phyloP scores from a whole-genome alignment of 495 filamentous ascomycete species.

The Cladorrhinum samala region DNA sequence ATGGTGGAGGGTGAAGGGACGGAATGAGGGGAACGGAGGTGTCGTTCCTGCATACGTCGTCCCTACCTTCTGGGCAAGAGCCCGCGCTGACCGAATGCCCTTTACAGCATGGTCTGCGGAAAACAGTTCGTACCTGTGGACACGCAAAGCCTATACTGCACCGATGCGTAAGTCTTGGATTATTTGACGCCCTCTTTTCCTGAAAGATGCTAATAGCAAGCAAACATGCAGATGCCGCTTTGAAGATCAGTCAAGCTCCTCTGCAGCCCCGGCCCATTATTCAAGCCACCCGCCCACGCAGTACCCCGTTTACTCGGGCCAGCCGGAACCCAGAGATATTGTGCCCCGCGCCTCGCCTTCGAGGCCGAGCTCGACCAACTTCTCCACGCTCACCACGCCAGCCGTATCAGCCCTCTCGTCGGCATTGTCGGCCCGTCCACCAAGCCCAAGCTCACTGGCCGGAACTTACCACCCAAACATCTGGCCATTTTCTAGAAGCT shows the following conservation, averaged over 20 bases:
- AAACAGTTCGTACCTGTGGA: constrained; percentile 43
- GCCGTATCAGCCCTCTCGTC: constrained; percentile 42
- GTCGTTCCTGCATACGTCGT: constrained; percentile 39
- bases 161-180: constrained; percentile 38
- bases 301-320: constrained; percentile 34
- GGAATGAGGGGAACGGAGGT: constrained; percentile 5
- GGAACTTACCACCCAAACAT: constrained; percentile 27
- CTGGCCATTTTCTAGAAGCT: constrained; percentile 43
- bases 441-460: constrained; percentile 41
- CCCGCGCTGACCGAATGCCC: constrained; percentile 18
- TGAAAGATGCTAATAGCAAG: constrained; percentile 10
- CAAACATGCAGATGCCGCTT: constrained; percentile 39
- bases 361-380: constrained; percentile 33
- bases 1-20: constrained; percentile 4
- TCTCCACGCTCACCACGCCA: constrained; percentile 39
- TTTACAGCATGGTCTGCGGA: constrained; percentile 45
- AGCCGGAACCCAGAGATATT: constrained; percentile 43
- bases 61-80: constrained; percentile 2
- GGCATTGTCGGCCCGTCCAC: constrained; percentile 34
- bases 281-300: constrained; percentile 18
- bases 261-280: constrained; percentile 21
- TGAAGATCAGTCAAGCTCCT: constrained; percentile 34
- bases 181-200: background rate
- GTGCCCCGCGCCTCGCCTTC: constrained; percentile 48
- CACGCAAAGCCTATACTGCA: constrained; percentile 43